phyloP scores from a whole-genome alignment of 2,329 filamentous ascomycete species.

The Colletotrichum falcatum region DNA sequence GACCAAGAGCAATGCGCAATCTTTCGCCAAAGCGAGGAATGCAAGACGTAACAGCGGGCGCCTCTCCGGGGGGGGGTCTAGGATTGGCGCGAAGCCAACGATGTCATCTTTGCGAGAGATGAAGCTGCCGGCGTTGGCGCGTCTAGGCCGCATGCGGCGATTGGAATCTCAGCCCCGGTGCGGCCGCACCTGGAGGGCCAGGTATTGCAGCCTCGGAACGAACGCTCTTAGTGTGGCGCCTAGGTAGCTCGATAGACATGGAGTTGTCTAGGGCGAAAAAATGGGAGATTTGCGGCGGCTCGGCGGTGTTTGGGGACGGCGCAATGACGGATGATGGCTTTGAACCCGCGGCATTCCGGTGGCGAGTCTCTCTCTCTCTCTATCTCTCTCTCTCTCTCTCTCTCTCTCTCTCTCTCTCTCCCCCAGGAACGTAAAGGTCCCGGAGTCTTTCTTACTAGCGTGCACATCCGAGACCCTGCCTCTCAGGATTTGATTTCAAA shows the following conservation, averaged over 20 bases:
- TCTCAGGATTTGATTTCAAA: neutral
- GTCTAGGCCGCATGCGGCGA: neutral
- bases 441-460: neutral
- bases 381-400: too few species aligned
- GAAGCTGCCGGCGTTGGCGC: neutral
- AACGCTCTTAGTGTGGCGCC: neutral
- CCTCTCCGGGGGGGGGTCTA: neutral
- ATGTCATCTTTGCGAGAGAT: neutral
- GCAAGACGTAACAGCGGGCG: neutral
- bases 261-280: neutral
- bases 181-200: neutral
- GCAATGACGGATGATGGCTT: neutral
- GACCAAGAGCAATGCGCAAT: neutral
- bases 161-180: neutral
- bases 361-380: too few species aligned
- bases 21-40: neutral
- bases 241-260: neutral
- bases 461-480: neutral
- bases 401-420: too few species aligned
- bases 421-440: neutral
- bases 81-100: neutral
- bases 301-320: neutral
- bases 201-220: neutral
- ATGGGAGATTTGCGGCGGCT: neutral
- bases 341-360: neutral